A percentile compares a stretch with the other conserved stretches of the same genome.
Conservation (phyloP, 2,329 filamentous ascomycete species). For the Lachnellula cervina region DNA sequence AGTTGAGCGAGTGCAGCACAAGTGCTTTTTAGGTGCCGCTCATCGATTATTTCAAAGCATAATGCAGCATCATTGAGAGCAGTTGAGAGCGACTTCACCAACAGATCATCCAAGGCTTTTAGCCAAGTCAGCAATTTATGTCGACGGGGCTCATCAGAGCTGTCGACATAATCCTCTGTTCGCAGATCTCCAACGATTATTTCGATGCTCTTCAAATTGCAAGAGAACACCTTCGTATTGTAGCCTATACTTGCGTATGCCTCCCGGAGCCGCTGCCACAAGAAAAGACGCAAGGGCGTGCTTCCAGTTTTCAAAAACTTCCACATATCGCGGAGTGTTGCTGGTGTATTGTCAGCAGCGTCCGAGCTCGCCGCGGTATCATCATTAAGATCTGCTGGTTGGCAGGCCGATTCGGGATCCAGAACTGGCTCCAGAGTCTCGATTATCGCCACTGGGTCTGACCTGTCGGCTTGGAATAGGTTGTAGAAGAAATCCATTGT, state of each 20-base stretch:
- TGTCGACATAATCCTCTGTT: slow-evolving; percentile 49
- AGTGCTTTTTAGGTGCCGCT: slow-evolving; percentile 68
- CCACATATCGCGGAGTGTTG: slow-evolving; percentile 67
- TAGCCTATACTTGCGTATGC: slow-evolving; percentile 85
- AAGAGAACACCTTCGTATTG: slow-evolving; percentile 81
- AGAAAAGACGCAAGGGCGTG: slow-evolving; percentile 74
- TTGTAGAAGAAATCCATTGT: slow-evolving; percentile 95
- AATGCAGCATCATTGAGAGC: slow-evolving; percentile 57
- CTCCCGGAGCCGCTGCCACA: slow-evolving; percentile 88
- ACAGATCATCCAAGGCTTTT: slow-evolving; percentile 71
- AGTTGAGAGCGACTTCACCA: slow-evolving; percentile 66
- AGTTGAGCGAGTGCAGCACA: slow-evolving; percentile 68
- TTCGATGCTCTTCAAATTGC: slow-evolving; percentile 79
- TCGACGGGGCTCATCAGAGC: slow-evolving; percentile 59
- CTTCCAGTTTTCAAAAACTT: slow-evolving; percentile 79
- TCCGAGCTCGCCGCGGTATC: slow-evolving; percentile 9
- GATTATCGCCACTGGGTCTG: slow-evolving; percentile 78
- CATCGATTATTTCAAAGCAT: slow-evolving; percentile 83
- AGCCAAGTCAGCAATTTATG: slow-evolving; percentile 69
- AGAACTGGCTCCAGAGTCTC: slow-evolving; percentile 89
- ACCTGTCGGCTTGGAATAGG: slow-evolving; percentile 77
- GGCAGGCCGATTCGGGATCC: slow-evolving; percentile 59
- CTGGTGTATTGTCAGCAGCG: slow-evolving; percentile 24
- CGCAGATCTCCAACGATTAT: slow-evolving; percentile 70
- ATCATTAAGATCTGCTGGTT: slow-evolving; percentile 22